Evolutionary conservation across 495 filamentous ascomycete species (phyloP).

Genomic region (Aspergillus affinis): DNA sequence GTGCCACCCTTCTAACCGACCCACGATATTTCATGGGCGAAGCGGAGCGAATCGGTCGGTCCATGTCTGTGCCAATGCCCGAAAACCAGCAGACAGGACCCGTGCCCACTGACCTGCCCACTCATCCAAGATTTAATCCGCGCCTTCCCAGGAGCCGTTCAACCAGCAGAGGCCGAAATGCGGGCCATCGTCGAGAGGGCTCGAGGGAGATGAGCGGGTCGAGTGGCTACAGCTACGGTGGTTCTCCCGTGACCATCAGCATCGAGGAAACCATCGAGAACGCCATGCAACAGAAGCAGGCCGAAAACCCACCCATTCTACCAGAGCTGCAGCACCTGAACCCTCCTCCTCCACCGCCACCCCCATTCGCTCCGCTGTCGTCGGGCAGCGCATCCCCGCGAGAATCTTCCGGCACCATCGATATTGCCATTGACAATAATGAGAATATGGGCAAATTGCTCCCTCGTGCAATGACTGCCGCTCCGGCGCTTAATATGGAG

Average conservation of each 20-base stretch:
- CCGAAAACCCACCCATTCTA: slow-evolving; percentile 59
- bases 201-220: slow-evolving; percentile 30
- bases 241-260: slow-evolving; percentile 46
- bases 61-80: slow-evolving; percentile 72
- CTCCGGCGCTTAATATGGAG: slow-evolving; percentile 29
- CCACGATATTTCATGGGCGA: slow-evolving; percentile 64
- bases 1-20: slow-evolving; percentile 53
- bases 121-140: slow-evolving; percentile 58
- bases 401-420: slow-evolving; percentile 59
- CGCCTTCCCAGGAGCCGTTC: slow-evolving; percentile 52
- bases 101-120: slow-evolving; percentile 47
- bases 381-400: slow-evolving; percentile 35
- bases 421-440: slow-evolving; percentile 67
- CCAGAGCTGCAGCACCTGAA: slow-evolving; percentile 85
- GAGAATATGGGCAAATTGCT: slow-evolving; percentile 35
- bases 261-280: slow-evolving; percentile 65
- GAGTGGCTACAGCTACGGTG: slow-evolving; percentile 30
- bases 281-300: slow-evolving; percentile 38
- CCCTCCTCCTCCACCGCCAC: slow-evolving; percentile 61
- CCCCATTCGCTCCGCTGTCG: slow-evolving; percentile 25
- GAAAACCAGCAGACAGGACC: slow-evolving; percentile 48
- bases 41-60: slow-evolving; percentile 55
- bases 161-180: slow-evolving; percentile 37
- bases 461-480: slow-evolving; percentile 44
- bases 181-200: slow-evolving; percentile 40